Evolutionary conservation across 73 alveolate genomes (phyloP).

Genomic region (Tetrahymena elliotti): DNA sequence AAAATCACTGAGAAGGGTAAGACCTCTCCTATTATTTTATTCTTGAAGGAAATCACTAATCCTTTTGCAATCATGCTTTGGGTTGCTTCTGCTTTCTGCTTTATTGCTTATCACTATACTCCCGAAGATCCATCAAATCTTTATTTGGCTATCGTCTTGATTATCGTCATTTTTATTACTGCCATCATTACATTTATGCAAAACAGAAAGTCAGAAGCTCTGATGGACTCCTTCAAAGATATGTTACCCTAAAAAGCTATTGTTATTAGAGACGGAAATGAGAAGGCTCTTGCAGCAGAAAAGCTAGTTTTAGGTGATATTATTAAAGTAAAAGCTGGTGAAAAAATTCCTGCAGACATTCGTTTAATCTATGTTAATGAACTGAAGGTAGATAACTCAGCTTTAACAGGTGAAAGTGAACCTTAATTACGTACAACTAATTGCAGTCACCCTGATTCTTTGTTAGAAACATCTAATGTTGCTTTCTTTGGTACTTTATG

Average conservation of each 20-base stretch:
- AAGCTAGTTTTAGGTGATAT: constrained; percentile 94
- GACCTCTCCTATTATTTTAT: constrained; percentile 65
- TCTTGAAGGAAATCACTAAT: constrained; percentile 59
- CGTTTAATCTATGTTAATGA: constrained; percentile 75
- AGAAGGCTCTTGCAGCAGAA: constrained; percentile 55
- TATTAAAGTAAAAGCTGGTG: constrained; percentile 81
- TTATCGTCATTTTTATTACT: constrained; percentile 66
- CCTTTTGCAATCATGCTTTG: constrained; percentile 76
- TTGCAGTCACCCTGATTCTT: constrained; percentile 68
- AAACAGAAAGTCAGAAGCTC: constrained; percentile 73
- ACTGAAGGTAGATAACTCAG: constrained; percentile 88
- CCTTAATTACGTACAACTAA: constrained; percentile 54
- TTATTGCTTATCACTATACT: constrained; percentile 62
- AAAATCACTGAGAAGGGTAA: constrained; percentile 72
- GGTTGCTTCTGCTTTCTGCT: constrained; percentile 78
- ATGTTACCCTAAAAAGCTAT: constrained; percentile 45
- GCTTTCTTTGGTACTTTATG: constrained; percentile 89
- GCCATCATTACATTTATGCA: constrained; percentile 66
- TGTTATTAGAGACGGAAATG: constrained; percentile 78
- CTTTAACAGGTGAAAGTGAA: constrained; percentile 92
- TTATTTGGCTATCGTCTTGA: constrained; percentile 74
- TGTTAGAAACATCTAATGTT: constrained; percentile 75
- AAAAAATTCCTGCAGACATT: constrained; percentile 95
- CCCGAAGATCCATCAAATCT: constrained; percentile 58
- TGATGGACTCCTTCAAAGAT: constrained; percentile 84